Evolutionary conservation across 108 stramenopile species (phyloP).

Genomic region (Parmales sp.): DNA sequence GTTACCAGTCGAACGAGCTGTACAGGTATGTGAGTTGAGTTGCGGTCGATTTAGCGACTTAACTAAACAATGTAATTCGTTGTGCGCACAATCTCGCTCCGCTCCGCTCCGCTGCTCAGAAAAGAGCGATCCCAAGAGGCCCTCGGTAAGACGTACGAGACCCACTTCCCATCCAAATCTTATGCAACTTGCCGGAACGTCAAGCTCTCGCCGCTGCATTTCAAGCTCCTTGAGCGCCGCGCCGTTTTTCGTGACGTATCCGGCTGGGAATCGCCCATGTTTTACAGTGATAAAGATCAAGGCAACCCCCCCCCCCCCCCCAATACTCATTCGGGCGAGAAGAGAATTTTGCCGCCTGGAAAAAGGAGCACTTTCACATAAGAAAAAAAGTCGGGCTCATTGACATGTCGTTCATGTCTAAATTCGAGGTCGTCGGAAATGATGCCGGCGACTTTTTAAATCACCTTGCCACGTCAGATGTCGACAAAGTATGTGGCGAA

Average conservation of each 20-base stretch:
- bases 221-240: slow-evolving; percentile 18
- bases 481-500: slow-evolving; percentile 25
- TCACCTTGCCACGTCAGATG: slow-evolving; percentile 52
- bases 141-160: slow-evolving; percentile 49
- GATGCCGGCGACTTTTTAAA: slow-evolving; percentile 58
- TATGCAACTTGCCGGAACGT: slow-evolving; percentile 35
- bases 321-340: slow-evolving; percentile 38
- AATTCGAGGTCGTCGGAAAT: slow-evolving; percentile 48
- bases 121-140: slow-evolving; percentile 41
- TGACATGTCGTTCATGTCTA: slow-evolving; percentile 78
- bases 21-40: too few relatives aligned
- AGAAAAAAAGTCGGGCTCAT: slow-evolving; percentile 52
- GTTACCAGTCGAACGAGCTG: slow-evolving; percentile 37
- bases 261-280: slow-evolving; percentile 59
- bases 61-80: too few relatives aligned
- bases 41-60: too few relatives aligned
- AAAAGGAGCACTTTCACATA: slow-evolving; percentile 46
- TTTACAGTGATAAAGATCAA: slow-evolving; percentile 30
- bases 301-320: too few relatives aligned
- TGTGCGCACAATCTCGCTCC: too few relatives aligned
- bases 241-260: slow-evolving; percentile 49
- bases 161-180: slow-evolving; percentile 53
- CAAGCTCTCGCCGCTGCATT: slow-evolving; percentile 47
- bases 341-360: slow-evolving; percentile 40
- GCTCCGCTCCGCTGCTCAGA: too few relatives aligned